Percentiles rank a stretch among this genome's conserved stretches.
These are phyloP conservation scores for Candida ascalaphidarum DNA, from an alignment of 805 yeast genomes.

Conservation along the genomic window DNA sequence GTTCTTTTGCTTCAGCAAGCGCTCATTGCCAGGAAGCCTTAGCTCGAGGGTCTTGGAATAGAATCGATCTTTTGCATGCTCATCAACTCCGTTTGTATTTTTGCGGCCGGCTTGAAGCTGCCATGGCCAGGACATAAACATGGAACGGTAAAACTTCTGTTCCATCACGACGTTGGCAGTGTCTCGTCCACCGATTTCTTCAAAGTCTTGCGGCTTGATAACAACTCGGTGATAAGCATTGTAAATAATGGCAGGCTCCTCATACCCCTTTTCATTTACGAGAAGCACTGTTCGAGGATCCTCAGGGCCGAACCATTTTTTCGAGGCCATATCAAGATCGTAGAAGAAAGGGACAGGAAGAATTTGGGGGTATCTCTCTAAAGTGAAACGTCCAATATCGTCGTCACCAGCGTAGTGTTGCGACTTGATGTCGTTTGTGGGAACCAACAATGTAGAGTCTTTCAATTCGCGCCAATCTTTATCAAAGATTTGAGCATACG, in stretches of 20 bases:
- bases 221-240: slow-evolving; percentile 1
- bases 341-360: slow-evolving; percentile 2
- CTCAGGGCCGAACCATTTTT: slow-evolving; percentile 6
- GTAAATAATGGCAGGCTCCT: slow-evolving; percentile 7
- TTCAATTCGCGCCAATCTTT: slow-evolving; percentile 14
- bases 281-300: slow-evolving; percentile 8
- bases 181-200: neutral
- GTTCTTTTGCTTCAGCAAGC: slow-evolving; percentile 19
- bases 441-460: slow-evolving; percentile 14
- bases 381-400: slow-evolving; percentile 2
- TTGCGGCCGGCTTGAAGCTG: neutral
- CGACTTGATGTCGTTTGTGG: slow-evolving; percentile 7
- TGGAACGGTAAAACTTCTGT: slow-evolving; percentile 1
- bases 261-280: slow-evolving; percentile 5
- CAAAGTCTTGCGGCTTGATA: neutral
- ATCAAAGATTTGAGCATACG: slow-evolving; percentile 14
- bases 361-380: slow-evolving; percentile 1
- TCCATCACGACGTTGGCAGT: slow-evolving; percentile 1
- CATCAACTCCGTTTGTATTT: neutral
- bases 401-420: slow-evolving; percentile 1
- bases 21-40: neutral
- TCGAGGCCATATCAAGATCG: slow-evolving; percentile 1
- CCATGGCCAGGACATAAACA: neutral
- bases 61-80: slow-evolving; percentile 5
- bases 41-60: neutral